Evolutionary conservation across 2,329 filamentous ascomycete species (phyloP).

Genomic region (Ophiostoma piceae): DNA sequence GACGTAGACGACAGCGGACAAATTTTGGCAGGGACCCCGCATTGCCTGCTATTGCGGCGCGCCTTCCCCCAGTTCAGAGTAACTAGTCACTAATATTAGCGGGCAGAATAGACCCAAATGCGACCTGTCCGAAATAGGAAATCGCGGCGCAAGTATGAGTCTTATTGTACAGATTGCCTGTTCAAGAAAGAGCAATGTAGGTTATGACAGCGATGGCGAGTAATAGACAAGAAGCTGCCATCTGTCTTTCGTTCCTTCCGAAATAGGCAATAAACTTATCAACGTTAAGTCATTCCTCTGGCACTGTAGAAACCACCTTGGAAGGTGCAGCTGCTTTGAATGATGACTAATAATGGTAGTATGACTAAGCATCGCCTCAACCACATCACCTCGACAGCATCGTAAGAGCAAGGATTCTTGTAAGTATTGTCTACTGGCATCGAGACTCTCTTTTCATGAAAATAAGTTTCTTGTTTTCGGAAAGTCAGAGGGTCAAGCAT

Average conservation of each 20-base stretch:
- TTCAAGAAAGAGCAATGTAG: not conserved
- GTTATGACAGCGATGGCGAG: not conserved
- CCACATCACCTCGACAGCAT: not conserved
- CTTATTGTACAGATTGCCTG: not conserved
- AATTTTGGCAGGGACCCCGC: conserved; percentile 13
- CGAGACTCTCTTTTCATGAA: no score
- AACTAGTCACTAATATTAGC: no score
- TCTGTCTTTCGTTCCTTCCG: not conserved
- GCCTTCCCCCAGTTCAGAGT: not conserved
- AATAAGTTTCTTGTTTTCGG: no score
- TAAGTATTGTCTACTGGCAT: no score
- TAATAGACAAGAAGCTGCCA: not conserved
- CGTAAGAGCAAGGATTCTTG: no score
- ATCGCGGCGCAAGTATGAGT: not conserved
- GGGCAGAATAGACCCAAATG: conserved; percentile 10
- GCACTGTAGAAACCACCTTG: not conserved
- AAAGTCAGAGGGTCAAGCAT: no score
- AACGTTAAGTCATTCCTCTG: not conserved
- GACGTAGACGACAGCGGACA: not conserved
- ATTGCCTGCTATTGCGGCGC: not conserved
- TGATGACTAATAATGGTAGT: not conserved
- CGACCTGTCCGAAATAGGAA: conserved; percentile 5
- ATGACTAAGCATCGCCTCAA: not conserved
- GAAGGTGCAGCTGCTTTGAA: not conserved
- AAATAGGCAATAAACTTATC: not conserved